phyloP scores from a whole-genome alignment of 345 rosid genomes.

The Brassica nigra region DNA sequence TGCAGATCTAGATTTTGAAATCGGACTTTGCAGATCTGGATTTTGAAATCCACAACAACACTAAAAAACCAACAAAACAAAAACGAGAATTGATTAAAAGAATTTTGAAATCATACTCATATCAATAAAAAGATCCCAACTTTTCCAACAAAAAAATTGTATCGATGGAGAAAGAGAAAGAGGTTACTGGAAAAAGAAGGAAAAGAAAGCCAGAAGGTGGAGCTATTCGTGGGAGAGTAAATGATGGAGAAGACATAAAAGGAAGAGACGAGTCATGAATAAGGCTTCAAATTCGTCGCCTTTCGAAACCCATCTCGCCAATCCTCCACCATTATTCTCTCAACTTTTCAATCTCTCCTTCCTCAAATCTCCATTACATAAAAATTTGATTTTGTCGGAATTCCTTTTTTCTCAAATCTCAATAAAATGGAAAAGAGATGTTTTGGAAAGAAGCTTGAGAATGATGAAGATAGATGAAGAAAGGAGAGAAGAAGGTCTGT shows the following conservation, averaged over 20 bases:
- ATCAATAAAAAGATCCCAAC: background rate
- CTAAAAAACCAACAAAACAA: no score
- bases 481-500: no score
- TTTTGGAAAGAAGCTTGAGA: no score
- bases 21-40: no score
- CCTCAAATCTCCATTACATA: constrained; percentile 37
- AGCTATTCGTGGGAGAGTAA: constrained; percentile 55
- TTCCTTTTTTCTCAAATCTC: background rate
- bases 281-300: constrained; percentile 58
- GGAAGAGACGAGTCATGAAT: constrained; percentile 70
- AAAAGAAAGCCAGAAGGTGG: constrained; percentile 63
- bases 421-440: no score
- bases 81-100: no score
- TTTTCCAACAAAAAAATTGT: background rate
- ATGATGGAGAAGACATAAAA: constrained; percentile 84
- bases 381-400: background rate
- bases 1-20: no score
- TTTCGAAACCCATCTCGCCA: constrained; percentile 63
- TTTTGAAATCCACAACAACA: no score
- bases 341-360: constrained; percentile 10
- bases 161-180: background rate
- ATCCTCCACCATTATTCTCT: constrained; percentile 46
- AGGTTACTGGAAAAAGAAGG: constrained; percentile 43
- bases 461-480: no score
- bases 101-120: background rate